Base-by-base conservation (phyloP, 345 rosid species). In the Hibiscus mutabilis region DNA sequence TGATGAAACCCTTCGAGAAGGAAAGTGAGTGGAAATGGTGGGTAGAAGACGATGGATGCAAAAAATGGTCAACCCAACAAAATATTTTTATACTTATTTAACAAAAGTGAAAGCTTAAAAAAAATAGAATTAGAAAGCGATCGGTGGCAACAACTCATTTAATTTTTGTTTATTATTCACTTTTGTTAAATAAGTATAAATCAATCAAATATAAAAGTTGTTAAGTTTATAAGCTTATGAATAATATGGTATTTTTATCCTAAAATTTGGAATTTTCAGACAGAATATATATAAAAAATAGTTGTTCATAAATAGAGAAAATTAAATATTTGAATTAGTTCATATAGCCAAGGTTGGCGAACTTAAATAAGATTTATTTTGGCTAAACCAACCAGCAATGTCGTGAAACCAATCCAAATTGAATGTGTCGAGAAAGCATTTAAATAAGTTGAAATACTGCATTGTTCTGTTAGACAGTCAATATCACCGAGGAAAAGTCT, bases 1-100 rank as follows among this genome's bases (percentile, higher is more conserved):
- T 18, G 61, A 53, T 66, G 40, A 68, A 68, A 10, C 24, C 44
- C 37, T 74, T 74, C 51, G 70, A 75, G 72, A 74, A 74, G 73
- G 37, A 12, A 22, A 71, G 57, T 56, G n/a, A 27, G 61, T 59
- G 63, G 64, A 59, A n/a, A 16, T 22, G 64, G 64, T 52, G 63
- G 64, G 70, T 52, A 22, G 63, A 35, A 44, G 70, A 64, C 25
- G 70, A 64, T 2, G 55, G 70, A 73, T 55, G 66, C 55, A 27
- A 33, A 42, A 12, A 46, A 52, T n/a, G 15, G 74, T 59, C 59
- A 62, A 53, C 29, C 76, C 80, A 60, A 60, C 40, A 60, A 27
- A 60, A 60, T 29, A 29, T 1, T 27, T 60, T 40, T 65, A 68
- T 52, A 6, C 6, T 1, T 6, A 2, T 0, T 2, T 9, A 1